Base-by-base conservation (phyloP, 169 alveolate genomes). In the Amoebophrya sp. region DNA sequence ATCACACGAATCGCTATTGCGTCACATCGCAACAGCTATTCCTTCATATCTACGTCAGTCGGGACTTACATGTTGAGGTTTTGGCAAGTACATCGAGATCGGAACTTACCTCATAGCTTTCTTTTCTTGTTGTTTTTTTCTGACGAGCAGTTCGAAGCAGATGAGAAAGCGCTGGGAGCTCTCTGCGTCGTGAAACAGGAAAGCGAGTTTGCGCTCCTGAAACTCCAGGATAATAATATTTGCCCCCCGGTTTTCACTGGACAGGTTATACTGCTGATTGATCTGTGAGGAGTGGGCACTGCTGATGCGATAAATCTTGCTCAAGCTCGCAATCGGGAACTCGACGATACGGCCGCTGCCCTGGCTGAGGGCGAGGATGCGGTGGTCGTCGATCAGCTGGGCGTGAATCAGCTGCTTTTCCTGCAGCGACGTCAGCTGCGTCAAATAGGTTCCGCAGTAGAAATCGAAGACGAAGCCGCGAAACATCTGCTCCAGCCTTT, bases 391-490 rank as follows among this genome's bases (percentile, higher is more conserved):
- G 29, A 66, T 18, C 29, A 66, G 83, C 35, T 66, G 83, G 12
- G 83, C 83, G 83, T 66, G 83, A 66, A 66, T n/a, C 83, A 66
- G 83, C 35, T 66, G 83, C 18, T 66, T 66, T 66, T 66, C 83
- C 32, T 18, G 35, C 35, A 66, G 38, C 10, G 83, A 66, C 83
- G 83, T 66, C 32, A 66, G 83, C 35, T 66, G 83, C 83, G 83
- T 66, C 39, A 66, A 25, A n/a, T 66, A 66, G 83, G 83, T 66
- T 3, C 83, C 83, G 83, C 35, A 25, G 83, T 66, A 66, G 83
- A 66, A n/a, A n/a, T 66, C 83, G 83, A 66, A 66, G 35, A 66
- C 32, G 83, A 66, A 66, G 32, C 83, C 83, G 83, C 83, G 83
- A 25, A 66, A 66, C 39, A 66, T n/a, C 39, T 66, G 32, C 32